phyloP scores from a whole-genome alignment of 805 yeast species.

The Candida dajiaensis region DNA sequence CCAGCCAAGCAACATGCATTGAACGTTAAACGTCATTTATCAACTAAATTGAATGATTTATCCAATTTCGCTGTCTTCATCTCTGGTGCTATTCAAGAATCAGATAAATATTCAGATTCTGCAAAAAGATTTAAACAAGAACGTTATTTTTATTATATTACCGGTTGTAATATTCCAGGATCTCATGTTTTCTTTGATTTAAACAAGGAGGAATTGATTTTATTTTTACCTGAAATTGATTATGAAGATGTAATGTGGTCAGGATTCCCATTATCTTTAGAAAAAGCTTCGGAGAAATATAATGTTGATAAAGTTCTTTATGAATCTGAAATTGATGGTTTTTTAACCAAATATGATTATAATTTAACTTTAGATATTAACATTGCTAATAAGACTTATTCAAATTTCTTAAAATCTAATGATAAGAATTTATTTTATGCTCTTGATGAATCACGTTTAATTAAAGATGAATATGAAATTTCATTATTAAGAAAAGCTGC shows the following conservation, averaged over 20 bases:
- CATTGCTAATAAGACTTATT: conserved; percentile 30
- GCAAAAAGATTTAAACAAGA: conserved; percentile 78
- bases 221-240: conserved; percentile 81
- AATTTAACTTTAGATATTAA: conserved; percentile 53
- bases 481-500: conserved; percentile 75
- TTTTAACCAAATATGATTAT: conserved; percentile 23
- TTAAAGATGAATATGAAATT: conserved; percentile 81
- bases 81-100: conserved; percentile 53
- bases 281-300: conserved; percentile 56
- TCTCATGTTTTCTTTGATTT: conserved; percentile 59
- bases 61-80: conserved; percentile 42
- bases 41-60: conserved; percentile 18
- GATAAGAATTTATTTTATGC: conserved; percentile 58
- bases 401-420: conserved; percentile 33
- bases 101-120: conserved; percentile 75
- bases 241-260: conserved; percentile 95
- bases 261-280: conserved; percentile 70
- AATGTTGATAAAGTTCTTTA: conserved; percentile 83
- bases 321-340: conserved; percentile 39
- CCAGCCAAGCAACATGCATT: conserved; percentile 79
- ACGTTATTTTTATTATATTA: conserved; percentile 80
- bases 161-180: conserved; percentile 82
- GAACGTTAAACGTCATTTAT: conserved; percentile 40
- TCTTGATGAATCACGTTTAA: conserved; percentile 78
- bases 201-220: conserved; percentile 46